These are phyloP conservation scores for Ceratocystis cacaofunesta DNA, from an alignment of 2,329 filamentous ascomycete species.

Conservation along the genomic window DNA sequence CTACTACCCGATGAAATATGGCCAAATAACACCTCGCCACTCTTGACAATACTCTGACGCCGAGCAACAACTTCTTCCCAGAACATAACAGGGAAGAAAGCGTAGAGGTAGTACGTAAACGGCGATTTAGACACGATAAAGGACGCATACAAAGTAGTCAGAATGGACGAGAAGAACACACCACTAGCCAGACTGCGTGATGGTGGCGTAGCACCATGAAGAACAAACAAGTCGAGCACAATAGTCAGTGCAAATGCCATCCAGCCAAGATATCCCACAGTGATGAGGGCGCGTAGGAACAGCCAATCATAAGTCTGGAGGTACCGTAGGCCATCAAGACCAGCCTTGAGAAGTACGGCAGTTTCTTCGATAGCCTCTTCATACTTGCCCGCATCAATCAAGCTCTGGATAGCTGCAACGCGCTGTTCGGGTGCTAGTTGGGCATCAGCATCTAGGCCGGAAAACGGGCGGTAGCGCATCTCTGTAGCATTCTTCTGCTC, in stretches of 20 bases:
- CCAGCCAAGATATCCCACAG: constrained; percentile 85
- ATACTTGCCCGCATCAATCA: constrained; percentile 52
- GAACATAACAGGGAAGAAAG: constrained; percentile 81
- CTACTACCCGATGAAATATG: constrained; percentile 48
- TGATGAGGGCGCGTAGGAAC: constrained; percentile 78
- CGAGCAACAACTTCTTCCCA: constrained; percentile 91
- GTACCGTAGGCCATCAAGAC: constrained; percentile 73
- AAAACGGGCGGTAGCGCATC: constrained; percentile 63
- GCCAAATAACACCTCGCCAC: constrained; percentile 52
- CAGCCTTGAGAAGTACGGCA: constrained; percentile 58
- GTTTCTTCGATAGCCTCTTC: constrained; percentile 70
- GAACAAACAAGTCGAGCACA: constrained; percentile 74
- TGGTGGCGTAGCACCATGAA: constrained; percentile 53
- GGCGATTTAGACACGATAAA: constrained; percentile 70
- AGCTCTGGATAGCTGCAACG: constrained; percentile 47
- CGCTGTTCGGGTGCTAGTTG: constrained; percentile 48
- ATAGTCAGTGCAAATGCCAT: constrained; percentile 83
- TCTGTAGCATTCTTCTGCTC: constrained; percentile 61
- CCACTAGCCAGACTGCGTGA: constrained; percentile 45
- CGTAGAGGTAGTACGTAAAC: constrained; percentile 75
- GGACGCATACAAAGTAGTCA: constrained; percentile 63
- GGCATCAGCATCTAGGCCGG: constrained; percentile 48
- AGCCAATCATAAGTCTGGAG: constrained; percentile 98
- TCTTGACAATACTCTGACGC: constrained; percentile 52
- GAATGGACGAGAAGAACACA: constrained; percentile 56